Conservation (phyloP, 2,329 filamentous ascomycete genomes). For the Trichoderma brevicompactum region DNA sequence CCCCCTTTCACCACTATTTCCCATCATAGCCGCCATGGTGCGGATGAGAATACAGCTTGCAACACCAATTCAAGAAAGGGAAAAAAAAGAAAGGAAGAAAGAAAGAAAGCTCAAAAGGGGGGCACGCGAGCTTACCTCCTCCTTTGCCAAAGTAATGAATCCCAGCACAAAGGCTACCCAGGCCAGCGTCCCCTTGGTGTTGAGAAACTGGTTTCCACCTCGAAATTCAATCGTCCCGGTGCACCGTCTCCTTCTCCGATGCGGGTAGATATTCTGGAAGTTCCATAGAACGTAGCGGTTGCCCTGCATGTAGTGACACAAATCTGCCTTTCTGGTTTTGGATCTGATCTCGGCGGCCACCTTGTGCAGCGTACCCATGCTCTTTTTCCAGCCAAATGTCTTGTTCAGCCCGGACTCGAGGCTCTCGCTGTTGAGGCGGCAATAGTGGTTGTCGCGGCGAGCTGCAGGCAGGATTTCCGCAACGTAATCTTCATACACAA, state of each 20-base stretch:
- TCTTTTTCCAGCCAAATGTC: conserved; percentile 39
- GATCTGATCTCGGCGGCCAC: conserved; percentile 41
- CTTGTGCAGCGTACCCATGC: conserved; percentile 34
- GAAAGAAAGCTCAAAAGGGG: background rate
- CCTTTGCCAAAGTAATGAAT: conserved; percentile 44
- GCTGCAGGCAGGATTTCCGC: conserved; percentile 39
- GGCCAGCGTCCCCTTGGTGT: conserved; percentile 44
- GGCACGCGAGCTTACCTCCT: conserved; percentile 39
- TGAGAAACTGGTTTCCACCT: conserved; percentile 47
- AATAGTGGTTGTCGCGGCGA: conserved; percentile 45
- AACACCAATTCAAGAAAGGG: background rate
- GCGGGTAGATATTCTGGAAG: conserved; percentile 46
- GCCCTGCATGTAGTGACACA: conserved; percentile 47
- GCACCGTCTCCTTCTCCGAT: conserved; percentile 44
- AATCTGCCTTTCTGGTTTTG: conserved; percentile 37
- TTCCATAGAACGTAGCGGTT: conserved; percentile 48
- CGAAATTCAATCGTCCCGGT: conserved; percentile 48
- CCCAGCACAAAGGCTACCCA: conserved; percentile 48
- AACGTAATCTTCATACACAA: conserved; percentile 44
- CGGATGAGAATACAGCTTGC: background rate
- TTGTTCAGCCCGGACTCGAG: conserved; percentile 39
- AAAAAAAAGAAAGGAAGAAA: background rate
- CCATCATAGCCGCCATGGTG: background rate
- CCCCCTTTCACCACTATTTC: background rate
- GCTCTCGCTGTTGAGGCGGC: conserved; percentile 42